phyloP scores from a whole-genome alignment of 768 basidiomycete genomes.

The Amanita rubescens region DNA sequence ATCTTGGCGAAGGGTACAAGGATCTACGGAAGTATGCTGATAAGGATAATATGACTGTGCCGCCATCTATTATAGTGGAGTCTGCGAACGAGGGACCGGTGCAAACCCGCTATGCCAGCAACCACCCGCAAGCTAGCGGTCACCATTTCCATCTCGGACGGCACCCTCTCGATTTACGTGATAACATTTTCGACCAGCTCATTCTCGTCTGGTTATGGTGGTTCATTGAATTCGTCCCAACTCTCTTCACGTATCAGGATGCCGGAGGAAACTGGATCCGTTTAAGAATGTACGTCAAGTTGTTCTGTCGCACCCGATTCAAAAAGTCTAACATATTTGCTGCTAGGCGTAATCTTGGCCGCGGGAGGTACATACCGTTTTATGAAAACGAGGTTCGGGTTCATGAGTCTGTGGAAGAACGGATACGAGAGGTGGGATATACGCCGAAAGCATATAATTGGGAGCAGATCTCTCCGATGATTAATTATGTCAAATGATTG shows the following conservation, averaged over 20 bases:
- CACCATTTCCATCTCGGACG: not conserved
- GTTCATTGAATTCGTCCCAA: conserved; percentile 2
- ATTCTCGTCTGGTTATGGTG: not conserved
- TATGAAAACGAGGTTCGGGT: not conserved
- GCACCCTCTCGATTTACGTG: not conserved
- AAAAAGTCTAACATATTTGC: not conserved
- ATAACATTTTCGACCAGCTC: conserved; percentile 2
- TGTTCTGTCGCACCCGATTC: too few species aligned
- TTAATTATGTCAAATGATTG: conserved; percentile 4
- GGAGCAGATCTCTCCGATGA: not conserved
- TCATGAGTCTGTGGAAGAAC: not conserved
- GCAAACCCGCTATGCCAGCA: not conserved
- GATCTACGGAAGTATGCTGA: conserved; percentile 12
- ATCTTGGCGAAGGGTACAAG: conserved; percentile 10
- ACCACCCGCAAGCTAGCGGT: not conserved
- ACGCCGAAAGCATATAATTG: not conserved
- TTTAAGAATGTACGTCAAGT: not conserved
- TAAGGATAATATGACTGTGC: not conserved
- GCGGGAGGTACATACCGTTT: conserved; percentile 5
- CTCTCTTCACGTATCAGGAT: not conserved
- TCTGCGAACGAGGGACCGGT: not conserved
- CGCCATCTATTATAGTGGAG: not conserved
- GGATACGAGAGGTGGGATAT: not conserved
- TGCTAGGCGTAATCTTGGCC: not conserved
- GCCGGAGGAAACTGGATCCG: not conserved